Conservation (phyloP, 1,284 basidiomycete genomes). For the Earliella scabrosa region DNA sequence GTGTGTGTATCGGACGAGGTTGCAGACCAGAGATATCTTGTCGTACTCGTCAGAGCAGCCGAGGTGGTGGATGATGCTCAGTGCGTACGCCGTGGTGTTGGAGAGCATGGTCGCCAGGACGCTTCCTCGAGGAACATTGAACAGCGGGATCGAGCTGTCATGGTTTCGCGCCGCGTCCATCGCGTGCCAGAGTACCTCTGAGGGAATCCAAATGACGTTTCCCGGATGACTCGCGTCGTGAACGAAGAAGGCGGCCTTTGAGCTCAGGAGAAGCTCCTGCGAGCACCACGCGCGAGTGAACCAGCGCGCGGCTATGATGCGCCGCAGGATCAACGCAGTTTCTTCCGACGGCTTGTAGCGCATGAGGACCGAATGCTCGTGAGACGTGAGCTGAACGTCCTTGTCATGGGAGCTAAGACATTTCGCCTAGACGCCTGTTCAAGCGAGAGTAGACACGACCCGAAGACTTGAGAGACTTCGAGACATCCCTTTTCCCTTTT, state of each 20-base stretch:
- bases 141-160: constrained; percentile 10
- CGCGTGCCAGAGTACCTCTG: constrained; percentile 15
- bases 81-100: constrained; percentile 14
- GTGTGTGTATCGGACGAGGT: constrained; percentile 16
- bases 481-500: too few relatives aligned
- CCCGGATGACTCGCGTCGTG: constrained; percentile 2
- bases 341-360: not conserved
- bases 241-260: constrained; percentile 9
- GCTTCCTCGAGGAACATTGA: constrained; percentile 11
- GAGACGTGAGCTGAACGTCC: not conserved
- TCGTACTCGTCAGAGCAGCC: constrained; percentile 22
- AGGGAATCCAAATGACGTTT: not conserved
- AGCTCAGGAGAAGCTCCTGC: constrained; percentile 19
- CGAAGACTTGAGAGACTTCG: too few relatives aligned
- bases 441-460: too few relatives aligned
- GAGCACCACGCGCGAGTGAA: constrained; percentile 24
- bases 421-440: too few relatives aligned
- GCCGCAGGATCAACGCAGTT: not conserved
- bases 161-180: constrained; percentile 9
- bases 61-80: constrained; percentile 14
- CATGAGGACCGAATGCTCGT: not conserved
- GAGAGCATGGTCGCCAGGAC: not conserved
- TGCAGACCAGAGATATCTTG: constrained; percentile 16
- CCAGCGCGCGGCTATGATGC: constrained; percentile 15
- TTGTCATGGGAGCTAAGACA: too few relatives aligned